Percentiles rank a stretch among this genome's conserved stretches.
These are phyloP conservation scores for Fusarium palustre DNA, from an alignment of 2,329 filamentous ascomycete genomes.

Conservation along the genomic window DNA sequence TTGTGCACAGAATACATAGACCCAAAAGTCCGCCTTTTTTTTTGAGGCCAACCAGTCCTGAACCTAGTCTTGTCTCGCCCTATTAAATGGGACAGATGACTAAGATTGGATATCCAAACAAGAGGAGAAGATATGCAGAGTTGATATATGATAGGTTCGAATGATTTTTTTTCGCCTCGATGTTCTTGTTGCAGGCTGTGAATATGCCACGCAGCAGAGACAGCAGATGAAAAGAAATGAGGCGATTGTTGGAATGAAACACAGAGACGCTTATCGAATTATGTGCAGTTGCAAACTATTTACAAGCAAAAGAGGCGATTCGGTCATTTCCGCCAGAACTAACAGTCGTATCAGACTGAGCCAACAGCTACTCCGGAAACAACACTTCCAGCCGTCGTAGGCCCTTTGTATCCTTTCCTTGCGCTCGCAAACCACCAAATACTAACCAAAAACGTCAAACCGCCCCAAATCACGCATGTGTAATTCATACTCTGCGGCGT, in stretches of 20 bases:
- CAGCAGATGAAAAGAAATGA: not conserved
- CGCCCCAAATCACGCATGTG: conserved; percentile 58
- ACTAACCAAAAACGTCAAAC: conserved; percentile 53
- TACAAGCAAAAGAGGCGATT: not conserved
- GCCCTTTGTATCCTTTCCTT: conserved; percentile 44
- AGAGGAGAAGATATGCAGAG: not conserved
- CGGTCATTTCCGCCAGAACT: not conserved
- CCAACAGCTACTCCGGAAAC: conserved; percentile 37
- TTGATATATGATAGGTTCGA: conserved; percentile 3
- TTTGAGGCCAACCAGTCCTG: conserved; percentile 7
- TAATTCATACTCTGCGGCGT: conserved; percentile 66
- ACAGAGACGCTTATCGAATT: not conserved
- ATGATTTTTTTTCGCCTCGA: not conserved
- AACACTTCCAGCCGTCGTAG: conserved; percentile 39
- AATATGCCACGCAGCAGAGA: not conserved
- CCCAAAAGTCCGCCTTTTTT: not conserved
- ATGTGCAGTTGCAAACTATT: not conserved
- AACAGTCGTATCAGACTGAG: conserved; percentile 27
- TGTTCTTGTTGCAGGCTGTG: not conserved
- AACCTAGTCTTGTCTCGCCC: conserved; percentile 5
- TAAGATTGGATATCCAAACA: not conserved
- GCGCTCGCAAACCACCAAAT: conserved; percentile 57
- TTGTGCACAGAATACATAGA: not conserved
- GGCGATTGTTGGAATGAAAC: not conserved
- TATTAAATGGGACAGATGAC: not conserved